Conservation (phyloP, 306 rosid species). For the Quercus parvula region DNA sequence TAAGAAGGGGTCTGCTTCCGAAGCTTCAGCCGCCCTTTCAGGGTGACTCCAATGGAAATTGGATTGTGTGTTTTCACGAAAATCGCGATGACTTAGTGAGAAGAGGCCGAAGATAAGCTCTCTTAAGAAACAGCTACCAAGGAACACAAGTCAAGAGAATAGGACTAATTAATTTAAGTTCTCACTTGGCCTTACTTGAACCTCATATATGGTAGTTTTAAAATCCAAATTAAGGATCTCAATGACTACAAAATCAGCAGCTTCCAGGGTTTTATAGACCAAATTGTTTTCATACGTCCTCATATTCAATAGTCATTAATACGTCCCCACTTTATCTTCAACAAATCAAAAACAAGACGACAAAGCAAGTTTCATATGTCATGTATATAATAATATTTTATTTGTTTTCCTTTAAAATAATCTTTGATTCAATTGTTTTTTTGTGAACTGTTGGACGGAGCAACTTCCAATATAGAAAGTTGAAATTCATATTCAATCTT, state of each 20-base stretch:
- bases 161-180: constrained; percentile 19
- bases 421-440: constrained; percentile 29
- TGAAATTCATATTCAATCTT: constrained; percentile 30
- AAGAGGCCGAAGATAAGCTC: constrained; percentile 17
- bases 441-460: constrained; percentile 20
- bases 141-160: constrained; percentile 36
- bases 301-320: constrained; percentile 22
- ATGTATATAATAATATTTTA: constrained; percentile 3
- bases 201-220: constrained; percentile 20
- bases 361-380: constrained; percentile 61
- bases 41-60: constrained; percentile 26
- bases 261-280: constrained; percentile 24
- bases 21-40: constrained; percentile 49
- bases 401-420: constrained; percentile 18
- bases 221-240: constrained; percentile 54
- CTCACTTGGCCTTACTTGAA: constrained; percentile 16
- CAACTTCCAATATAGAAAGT: constrained; percentile 25
- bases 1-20: constrained; percentile 37
- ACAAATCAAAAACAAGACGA: constrained; percentile 49
- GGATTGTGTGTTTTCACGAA: constrained; percentile 17
- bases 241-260: constrained; percentile 40
- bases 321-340: constrained; percentile 34
- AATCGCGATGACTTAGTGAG: constrained; percentile 24
- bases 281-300: constrained; percentile 34
- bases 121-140: constrained; percentile 23